These are phyloP conservation scores for Phytophthora ohioensis DNA, from an alignment of 352 stramenopile genomes.

Conservation along the genomic window DNA sequence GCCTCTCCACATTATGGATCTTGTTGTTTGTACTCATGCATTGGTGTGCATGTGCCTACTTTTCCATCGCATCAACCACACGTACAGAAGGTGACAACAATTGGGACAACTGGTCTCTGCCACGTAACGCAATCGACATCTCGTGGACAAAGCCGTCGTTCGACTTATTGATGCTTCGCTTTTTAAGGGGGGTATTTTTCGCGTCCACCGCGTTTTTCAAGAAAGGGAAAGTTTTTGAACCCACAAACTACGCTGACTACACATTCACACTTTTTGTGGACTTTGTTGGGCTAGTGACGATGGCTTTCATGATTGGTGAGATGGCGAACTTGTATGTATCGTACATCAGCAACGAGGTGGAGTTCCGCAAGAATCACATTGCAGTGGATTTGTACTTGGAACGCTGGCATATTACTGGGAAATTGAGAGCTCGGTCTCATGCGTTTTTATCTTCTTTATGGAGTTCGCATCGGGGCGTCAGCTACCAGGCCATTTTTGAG, in stretches of 20 bases:
- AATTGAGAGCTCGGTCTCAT: constrained; percentile 49
- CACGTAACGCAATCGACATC: constrained; percentile 20
- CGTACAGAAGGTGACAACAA: background rate
- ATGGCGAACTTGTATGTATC: constrained; percentile 62
- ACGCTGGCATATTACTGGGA: constrained; percentile 51
- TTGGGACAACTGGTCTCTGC: constrained; percentile 59
- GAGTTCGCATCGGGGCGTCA: constrained; percentile 66
- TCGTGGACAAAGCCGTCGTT: constrained; percentile 9
- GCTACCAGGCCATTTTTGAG: constrained; percentile 66
- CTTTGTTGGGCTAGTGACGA: constrained; percentile 50
- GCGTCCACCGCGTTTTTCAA: constrained; percentile 55
- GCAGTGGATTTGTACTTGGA: constrained; percentile 60
- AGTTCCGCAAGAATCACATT: constrained; percentile 71
- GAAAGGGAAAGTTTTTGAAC: constrained; percentile 50
- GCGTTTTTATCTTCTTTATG: constrained; percentile 64
- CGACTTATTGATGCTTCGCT: constrained; percentile 32
- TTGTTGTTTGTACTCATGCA: constrained; percentile 60
- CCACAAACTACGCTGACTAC: constrained; percentile 28
- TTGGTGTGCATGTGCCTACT: constrained; percentile 64
- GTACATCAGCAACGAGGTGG: constrained; percentile 69
- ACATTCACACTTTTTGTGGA: constrained; percentile 57
- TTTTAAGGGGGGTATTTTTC: constrained; percentile 63
- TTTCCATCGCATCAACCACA: constrained; percentile 35
- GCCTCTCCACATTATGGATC: constrained; percentile 48
- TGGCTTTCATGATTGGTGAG: constrained; percentile 66